Percentiles rank a stretch among this genome's conserved stretches.
These are phyloP conservation scores for Iris macrosiphon DNA, from an alignment of 106 monocot genomes.

Conservation along the genomic window DNA sequence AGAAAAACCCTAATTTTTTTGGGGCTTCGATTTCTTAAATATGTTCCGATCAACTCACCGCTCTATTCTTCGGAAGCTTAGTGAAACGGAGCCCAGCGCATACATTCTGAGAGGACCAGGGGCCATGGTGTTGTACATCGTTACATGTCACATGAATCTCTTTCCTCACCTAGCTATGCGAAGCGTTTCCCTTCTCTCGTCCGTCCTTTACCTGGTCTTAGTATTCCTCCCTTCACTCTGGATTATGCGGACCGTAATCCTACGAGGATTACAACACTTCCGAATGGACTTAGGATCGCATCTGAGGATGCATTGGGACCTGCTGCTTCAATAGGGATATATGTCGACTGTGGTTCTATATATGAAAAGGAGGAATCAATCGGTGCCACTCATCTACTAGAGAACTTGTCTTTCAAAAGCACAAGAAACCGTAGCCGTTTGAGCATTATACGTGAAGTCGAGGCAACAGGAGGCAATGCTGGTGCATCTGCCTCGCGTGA, in stretches of 20 bases:
- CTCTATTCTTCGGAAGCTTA: too few relatives aligned
- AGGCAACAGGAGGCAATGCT: conserved; percentile 64
- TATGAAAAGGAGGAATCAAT: conserved; percentile 40
- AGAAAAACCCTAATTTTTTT: too few relatives aligned
- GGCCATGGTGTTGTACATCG: conserved; percentile 7
- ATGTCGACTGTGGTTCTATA: conserved; percentile 76
- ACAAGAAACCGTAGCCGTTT: conserved; percentile 49
- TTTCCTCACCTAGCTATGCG: conserved; percentile 18
- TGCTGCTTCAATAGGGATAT: conserved; percentile 68
- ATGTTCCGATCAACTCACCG: too few relatives aligned
- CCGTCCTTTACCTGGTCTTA: conserved; percentile 35
- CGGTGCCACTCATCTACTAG: conserved; percentile 59
- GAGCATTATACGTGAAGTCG: conserved; percentile 54
- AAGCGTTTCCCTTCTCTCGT: conserved; percentile 38
- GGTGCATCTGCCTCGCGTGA: conserved; percentile 63
- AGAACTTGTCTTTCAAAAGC: conserved; percentile 72
- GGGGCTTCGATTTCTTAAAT: too few relatives aligned
- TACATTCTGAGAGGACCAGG: neutral
- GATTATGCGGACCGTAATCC: conserved; percentile 23
- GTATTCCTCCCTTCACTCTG: conserved; percentile 25
- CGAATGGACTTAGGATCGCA: conserved; percentile 69
- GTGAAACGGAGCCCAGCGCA: conserved; percentile 10
- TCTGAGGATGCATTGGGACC: conserved; percentile 66
- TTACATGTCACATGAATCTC: conserved; percentile 20
- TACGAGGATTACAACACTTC: conserved; percentile 63